A percentile compares a stretch with the other conserved stretches of the same genome.
These are phyloP conservation scores for Aurifilum marmelostoma DNA, from an alignment of 2,329 filamentous ascomycete genomes.

Conservation along the genomic window DNA sequence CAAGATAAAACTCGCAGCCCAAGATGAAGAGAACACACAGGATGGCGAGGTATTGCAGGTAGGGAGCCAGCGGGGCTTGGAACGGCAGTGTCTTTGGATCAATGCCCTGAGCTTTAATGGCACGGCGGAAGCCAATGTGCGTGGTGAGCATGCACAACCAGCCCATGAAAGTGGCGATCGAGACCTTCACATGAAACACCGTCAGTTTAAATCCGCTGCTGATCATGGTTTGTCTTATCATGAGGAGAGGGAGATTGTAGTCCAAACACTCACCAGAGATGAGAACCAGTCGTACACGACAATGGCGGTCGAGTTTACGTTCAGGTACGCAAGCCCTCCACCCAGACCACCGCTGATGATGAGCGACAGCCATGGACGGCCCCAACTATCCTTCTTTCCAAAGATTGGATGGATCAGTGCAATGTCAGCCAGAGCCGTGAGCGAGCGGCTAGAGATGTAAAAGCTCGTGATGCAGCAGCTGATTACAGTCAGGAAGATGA, in stretches of 20 bases:
- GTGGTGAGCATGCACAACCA: slow-evolving; percentile 19
- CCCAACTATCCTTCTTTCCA: slow-evolving; percentile 34
- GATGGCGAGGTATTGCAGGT: slow-evolving; percentile 20
- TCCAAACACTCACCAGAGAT: slow-evolving; percentile 33
- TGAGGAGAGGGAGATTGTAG: background rate
- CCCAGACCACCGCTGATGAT: slow-evolving; percentile 36
- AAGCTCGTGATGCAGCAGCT: slow-evolving; percentile 41
- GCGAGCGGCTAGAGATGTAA: slow-evolving; percentile 39
- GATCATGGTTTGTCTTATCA: background rate
- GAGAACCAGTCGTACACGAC: slow-evolving; percentile 41
- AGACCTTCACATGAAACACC: slow-evolving; percentile 9
- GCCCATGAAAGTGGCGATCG: slow-evolving; percentile 24
- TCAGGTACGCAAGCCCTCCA: slow-evolving; percentile 40
- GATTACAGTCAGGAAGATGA: slow-evolving; percentile 41
- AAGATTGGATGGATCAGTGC: slow-evolving; percentile 34
- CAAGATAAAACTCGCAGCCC: slow-evolving; percentile 25
- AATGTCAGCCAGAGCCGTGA: slow-evolving; percentile 39
- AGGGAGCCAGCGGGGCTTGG: slow-evolving; percentile 13
- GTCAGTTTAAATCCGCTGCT: background rate
- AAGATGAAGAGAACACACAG: slow-evolving; percentile 9
- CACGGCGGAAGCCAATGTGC: slow-evolving; percentile 20
- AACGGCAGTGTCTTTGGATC: slow-evolving; percentile 18
- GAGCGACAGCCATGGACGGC: slow-evolving; percentile 38
- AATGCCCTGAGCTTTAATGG: slow-evolving; percentile 16
- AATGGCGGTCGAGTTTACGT: slow-evolving; percentile 35